Evolutionary conservation across 352 stramenopile species (phyloP).

Genomic region (Salisapilia sapeloensis): DNA sequence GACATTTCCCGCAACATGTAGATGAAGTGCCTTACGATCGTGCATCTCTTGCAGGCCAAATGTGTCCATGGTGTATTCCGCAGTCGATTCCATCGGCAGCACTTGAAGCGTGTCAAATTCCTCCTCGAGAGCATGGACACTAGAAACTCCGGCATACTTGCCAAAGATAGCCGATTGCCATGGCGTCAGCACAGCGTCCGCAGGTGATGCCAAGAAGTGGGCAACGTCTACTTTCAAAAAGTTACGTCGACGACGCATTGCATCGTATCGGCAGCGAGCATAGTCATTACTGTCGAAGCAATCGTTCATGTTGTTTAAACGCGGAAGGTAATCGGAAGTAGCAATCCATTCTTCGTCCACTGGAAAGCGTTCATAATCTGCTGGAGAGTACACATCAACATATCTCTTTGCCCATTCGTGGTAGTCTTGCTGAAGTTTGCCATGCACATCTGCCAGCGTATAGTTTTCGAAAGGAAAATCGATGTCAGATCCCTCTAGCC

Average conservation of each 20-base stretch:
- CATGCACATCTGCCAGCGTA: constrained; percentile 3
- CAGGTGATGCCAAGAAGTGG: constrained; percentile 1
- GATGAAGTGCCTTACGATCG: constrained; percentile 6
- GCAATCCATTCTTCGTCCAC: constrained; percentile 7
- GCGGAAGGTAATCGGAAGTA: constrained; percentile 15
- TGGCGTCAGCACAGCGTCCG: constrained; percentile 1
- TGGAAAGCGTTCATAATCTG: constrained; percentile 16
- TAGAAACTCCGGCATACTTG: not conserved
- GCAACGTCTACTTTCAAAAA: constrained; percentile 11
- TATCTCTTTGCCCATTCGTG: no score
- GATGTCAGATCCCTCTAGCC: no score
- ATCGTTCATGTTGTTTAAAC: constrained; percentile 14
- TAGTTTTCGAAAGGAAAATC: constrained; percentile 20
- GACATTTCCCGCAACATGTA: constrained; percentile 8
- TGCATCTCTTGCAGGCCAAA: constrained; percentile 17
- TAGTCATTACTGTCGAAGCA: constrained; percentile 2
- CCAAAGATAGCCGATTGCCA: constrained; percentile 2
- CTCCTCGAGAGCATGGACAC: constrained; percentile 4
- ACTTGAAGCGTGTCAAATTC: constrained; percentile 12
- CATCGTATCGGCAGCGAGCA: constrained; percentile 1
- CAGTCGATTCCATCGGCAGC: constrained; percentile 12
- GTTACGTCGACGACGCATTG: constrained; percentile 15
- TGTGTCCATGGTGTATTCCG: constrained; percentile 17
- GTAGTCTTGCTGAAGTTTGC: constrained; percentile 19
- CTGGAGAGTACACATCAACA: no score